Conservation (phyloP, 1,139 yeast genomes). For the Magnusiomyces tetraspermus region DNA sequence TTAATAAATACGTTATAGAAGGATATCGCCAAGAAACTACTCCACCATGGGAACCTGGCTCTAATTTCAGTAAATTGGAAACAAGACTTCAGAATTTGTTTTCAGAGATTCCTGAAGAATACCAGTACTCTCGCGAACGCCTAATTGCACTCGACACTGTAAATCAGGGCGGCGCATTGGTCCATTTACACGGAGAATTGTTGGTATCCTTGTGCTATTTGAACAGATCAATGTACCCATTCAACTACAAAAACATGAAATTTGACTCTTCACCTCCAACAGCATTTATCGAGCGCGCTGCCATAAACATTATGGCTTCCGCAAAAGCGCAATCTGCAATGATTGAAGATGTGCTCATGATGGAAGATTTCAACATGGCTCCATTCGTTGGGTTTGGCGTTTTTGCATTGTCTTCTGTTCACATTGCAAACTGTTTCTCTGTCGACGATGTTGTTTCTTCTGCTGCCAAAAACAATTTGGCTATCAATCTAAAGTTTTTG, state of each 20-base stretch:
- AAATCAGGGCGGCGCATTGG: slow-evolving; percentile 22
- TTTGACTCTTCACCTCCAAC: slow-evolving; percentile 23
- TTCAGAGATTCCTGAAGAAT: slow-evolving; percentile 19
- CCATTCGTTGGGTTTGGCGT: slow-evolving; percentile 33
- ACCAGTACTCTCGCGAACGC: slow-evolving; percentile 20
- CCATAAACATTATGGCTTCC: slow-evolving; percentile 26
- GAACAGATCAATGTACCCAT: slow-evolving; percentile 22
- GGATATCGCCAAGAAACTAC: slow-evolving; percentile 15
- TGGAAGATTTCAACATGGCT: slow-evolving; percentile 30
- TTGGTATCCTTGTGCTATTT: slow-evolving; percentile 23
- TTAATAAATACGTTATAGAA: slow-evolving; percentile 24
- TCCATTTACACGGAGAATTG: slow-evolving; percentile 24
- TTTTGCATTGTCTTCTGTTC: slow-evolving; percentile 31
- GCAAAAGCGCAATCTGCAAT: slow-evolving; percentile 29
- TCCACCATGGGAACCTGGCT: slow-evolving; percentile 22
- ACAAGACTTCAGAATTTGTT: slow-evolving; percentile 13
- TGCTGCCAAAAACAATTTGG: slow-evolving; percentile 29
- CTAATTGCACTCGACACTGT: slow-evolving; percentile 19
- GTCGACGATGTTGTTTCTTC: slow-evolving; percentile 25
- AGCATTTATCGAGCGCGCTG: slow-evolving; percentile 25
- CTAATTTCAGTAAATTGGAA: slow-evolving; percentile 15
- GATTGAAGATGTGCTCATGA: slow-evolving; percentile 26
- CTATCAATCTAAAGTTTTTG: slow-evolving; percentile 28
- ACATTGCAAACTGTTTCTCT: slow-evolving; percentile 31
- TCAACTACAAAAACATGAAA: slow-evolving; percentile 13